Conservation (phyloP, 345 rosid species). For the Eucalyptus albens region DNA sequence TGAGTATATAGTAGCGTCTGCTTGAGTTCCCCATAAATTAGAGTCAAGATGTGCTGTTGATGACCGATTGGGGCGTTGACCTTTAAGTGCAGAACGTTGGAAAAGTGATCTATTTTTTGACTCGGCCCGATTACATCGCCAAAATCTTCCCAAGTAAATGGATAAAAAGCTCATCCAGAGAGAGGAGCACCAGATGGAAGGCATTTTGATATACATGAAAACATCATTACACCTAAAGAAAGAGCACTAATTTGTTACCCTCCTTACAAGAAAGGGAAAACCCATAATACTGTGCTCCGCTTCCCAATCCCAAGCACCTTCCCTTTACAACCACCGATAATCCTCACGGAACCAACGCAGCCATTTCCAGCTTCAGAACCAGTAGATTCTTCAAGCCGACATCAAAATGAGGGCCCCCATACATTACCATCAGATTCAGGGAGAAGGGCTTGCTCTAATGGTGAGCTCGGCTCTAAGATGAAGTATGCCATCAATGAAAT, state of each 20-base stretch:
- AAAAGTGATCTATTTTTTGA: neutral
- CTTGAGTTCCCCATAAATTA: neutral
- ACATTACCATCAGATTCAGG: slow-evolving; percentile 6
- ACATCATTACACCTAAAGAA: neutral
- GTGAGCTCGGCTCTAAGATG: slow-evolving; percentile 84
- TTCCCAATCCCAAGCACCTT: neutral
- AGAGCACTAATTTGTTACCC: neutral
- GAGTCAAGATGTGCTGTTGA: neutral
- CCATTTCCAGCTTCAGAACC: neutral
- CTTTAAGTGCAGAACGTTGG: neutral
- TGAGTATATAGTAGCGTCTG: neutral
- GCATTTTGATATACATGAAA: neutral
- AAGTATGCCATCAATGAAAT: slow-evolving; percentile 60
- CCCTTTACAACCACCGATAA: neutral
- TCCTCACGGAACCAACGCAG: neutral
- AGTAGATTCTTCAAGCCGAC: neutral
- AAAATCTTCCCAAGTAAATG: neutral
- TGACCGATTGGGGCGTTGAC: neutral
- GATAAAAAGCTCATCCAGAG: neutral
- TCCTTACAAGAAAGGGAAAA: neutral
- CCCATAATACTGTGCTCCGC: neutral
- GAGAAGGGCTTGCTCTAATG: neutral
- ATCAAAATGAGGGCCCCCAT: neutral
- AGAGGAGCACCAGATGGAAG: neutral
- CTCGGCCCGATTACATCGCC: neutral